These are phyloP conservation scores for Naganishia sp. DNA, from an alignment of 1,284 basidiomycete genomes.

Conservation along the genomic window DNA sequence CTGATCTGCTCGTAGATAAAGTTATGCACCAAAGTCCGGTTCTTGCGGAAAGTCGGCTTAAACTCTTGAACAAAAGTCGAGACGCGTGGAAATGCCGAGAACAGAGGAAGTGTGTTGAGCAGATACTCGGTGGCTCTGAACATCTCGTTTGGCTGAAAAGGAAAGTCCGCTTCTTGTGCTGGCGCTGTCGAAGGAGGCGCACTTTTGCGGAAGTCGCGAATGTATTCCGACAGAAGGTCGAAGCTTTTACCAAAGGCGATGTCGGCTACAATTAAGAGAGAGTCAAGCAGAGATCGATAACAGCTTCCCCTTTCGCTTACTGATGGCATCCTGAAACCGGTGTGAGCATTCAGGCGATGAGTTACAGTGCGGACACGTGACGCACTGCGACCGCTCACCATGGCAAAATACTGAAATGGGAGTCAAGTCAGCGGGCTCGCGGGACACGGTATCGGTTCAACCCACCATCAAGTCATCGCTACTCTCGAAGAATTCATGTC, in stretches of 20 bases:
- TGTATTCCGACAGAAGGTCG: constrained; percentile 24
- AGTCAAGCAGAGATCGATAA: background rate
- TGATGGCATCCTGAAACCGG: constrained; percentile 38
- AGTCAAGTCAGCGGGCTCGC: background rate
- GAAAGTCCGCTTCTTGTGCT: constrained; percentile 34
- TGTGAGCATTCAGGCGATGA: background rate
- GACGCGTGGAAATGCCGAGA: constrained; percentile 35
- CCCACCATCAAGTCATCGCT: constrained; percentile 25
- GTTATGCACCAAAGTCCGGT: constrained; percentile 28
- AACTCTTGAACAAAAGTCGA: constrained; percentile 36
- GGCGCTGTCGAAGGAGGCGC: background rate
- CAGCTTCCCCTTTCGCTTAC: constrained; percentile 11
- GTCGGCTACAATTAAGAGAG: constrained; percentile 27
- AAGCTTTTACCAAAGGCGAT: constrained; percentile 44
- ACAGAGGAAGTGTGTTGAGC: constrained; percentile 37
- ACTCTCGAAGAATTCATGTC: constrained; percentile 26
- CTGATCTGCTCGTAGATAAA: constrained; percentile 36
- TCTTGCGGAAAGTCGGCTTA: constrained; percentile 34
- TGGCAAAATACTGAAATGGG: constrained; percentile 1
- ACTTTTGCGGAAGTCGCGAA: constrained; percentile 4
- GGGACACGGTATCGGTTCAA: background rate
- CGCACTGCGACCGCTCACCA: background rate
- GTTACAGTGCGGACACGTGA: background rate
- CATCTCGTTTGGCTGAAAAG: constrained; percentile 31
- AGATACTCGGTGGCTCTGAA: constrained; percentile 34